Conservation (phyloP, 768 basidiomycete genomes). For the Suillus brevipes region DNA sequence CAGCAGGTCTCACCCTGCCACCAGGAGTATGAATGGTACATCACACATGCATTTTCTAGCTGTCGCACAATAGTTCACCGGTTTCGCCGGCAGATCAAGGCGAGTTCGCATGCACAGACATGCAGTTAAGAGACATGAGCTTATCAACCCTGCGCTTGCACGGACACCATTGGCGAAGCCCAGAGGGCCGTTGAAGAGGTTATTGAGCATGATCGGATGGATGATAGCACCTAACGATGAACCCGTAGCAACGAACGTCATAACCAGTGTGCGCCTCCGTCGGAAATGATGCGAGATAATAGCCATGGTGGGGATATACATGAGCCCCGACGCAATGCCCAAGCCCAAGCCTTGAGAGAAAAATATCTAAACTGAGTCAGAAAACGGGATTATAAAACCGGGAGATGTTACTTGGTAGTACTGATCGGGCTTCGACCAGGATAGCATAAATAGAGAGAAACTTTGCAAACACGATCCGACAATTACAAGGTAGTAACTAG, state of each 20-base stretch:
- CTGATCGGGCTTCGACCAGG: conserved; percentile 33
- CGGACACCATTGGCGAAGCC: neutral
- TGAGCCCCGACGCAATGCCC: conserved; percentile 43
- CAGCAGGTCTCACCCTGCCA: conserved; percentile 18
- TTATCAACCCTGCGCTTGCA: neutral
- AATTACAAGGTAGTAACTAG: conserved; percentile 16
- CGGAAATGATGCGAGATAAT: conserved; percentile 48
- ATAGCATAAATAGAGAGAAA: conserved; percentile 39
- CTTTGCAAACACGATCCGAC: conserved; percentile 28
- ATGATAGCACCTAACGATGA: neutral
- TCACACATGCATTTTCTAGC: conserved; percentile 25
- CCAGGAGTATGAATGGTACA: conserved; percentile 23
- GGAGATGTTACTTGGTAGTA: conserved; percentile 33
- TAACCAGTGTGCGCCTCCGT: conserved; percentile 19
- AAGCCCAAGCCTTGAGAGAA: conserved; percentile 46
- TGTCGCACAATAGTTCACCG: conserved; percentile 14
- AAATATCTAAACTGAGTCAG: conserved; percentile 32
- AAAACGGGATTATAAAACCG: neutral
- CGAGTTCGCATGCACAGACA: neutral
- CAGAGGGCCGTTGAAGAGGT: neutral
- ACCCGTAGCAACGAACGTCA: neutral
- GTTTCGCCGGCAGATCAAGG: neutral
- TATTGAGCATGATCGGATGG: neutral
- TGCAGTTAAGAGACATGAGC: neutral
- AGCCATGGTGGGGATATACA: conserved; percentile 45